phyloP scores from a whole-genome alignment of 345 rosid genomes.

The Balakata baccata region DNA sequence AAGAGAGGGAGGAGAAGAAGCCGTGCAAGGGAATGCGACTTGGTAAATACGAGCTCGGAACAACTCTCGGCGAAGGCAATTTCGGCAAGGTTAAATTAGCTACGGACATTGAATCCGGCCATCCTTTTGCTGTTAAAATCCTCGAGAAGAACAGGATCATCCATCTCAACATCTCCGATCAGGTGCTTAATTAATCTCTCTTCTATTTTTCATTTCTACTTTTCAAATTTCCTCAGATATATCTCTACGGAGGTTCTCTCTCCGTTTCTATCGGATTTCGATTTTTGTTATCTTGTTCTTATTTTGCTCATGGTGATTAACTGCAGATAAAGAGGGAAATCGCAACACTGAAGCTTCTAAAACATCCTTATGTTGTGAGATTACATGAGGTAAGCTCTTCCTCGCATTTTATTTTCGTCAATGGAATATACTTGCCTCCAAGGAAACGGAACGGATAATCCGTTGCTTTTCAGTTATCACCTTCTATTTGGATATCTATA shows the following conservation, averaged over 20 bases:
- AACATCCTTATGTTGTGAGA: slow-evolving; percentile 85
- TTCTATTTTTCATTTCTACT: too few relatives aligned
- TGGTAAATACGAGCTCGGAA: slow-evolving; percentile 85
- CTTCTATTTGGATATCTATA: too few relatives aligned
- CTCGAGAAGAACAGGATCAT: slow-evolving; percentile 68
- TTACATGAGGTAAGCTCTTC: slow-evolving; percentile 59
- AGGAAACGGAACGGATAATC: too few relatives aligned
- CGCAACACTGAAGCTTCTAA: slow-evolving; percentile 74
- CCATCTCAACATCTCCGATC: slow-evolving; percentile 69
- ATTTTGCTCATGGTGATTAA: not conserved
- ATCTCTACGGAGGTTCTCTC: too few relatives aligned
- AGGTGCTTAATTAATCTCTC: slow-evolving; percentile 31
- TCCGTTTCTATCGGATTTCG: too few relatives aligned
- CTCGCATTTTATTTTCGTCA: not conserved
- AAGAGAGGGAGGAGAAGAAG: slow-evolving; percentile 33
- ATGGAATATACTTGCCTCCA: too few relatives aligned
- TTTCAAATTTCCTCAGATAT: too few relatives aligned
- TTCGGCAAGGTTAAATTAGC: slow-evolving; percentile 88
- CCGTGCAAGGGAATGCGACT: slow-evolving; percentile 57
- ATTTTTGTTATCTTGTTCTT: too few relatives aligned
- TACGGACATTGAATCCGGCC: slow-evolving; percentile 54
- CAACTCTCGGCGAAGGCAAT: slow-evolving; percentile 90
- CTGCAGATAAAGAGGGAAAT: slow-evolving; percentile 89
- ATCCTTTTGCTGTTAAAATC: slow-evolving; percentile 74
- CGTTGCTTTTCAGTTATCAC: too few relatives aligned